Evolutionary conservation across 345 rosid species (phyloP), one percentile per base, ranked within the genome.

Genomic region (Rhizophora mangle): DNA sequence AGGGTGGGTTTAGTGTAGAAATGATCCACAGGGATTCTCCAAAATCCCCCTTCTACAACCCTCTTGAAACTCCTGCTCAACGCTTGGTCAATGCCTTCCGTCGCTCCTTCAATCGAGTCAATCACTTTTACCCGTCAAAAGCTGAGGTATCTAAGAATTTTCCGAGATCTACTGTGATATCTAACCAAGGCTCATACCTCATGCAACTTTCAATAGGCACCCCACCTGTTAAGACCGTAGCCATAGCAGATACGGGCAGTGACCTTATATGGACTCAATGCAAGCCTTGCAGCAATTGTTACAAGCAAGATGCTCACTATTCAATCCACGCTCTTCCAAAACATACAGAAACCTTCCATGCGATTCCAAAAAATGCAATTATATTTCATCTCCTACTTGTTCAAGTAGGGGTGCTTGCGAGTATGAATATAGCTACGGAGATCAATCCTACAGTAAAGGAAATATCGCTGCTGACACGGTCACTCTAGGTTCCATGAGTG

Each of bases 381-480:
- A 7, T 1, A 22, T 63, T 0, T 9, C 53, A 6, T 15, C 36
- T 16, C 37, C 24, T 0, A 8, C 13, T 13, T 73, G 76, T 22
- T 13, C 30, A 3, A 15, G 54, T 13, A 22, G 8, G 1, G 13
- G 31, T 0, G 32, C 15, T 47, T 76, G 75, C 27, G 39, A 61
- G 0, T 76, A 70, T 34, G 8, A 11, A 0, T 62, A 61, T 34
- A 6, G 26, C 1, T 70, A 70, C 6, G 74, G 79, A 3, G 77
- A 68, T 20, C 10, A 18, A 3, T n/a, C 46, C 47, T 16, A n/a
- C 60, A 55, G 30, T 55, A 4, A 13, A 22, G 60, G 60, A 22
- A 26, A 10, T 22, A 9, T 55, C 22, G 60, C 85, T 0, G 68
- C 74, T 39, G 87, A 88, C 13, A 88, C 84, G 1, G 13, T 86